phyloP scores from a whole-genome alignment of 2,329 filamentous ascomycete species.

The Cadophora sp. region DNA sequence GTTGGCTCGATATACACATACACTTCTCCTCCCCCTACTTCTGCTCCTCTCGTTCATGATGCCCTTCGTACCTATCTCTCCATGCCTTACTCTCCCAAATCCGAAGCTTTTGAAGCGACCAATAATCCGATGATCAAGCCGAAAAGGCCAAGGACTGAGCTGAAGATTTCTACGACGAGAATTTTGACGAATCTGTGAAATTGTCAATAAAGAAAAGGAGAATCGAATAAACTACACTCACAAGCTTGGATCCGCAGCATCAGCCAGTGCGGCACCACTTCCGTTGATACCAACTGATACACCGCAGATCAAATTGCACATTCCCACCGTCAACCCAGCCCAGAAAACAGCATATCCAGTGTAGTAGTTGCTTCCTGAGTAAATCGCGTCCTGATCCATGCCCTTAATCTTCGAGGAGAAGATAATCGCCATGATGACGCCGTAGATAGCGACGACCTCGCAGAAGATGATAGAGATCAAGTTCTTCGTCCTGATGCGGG shows the following conservation, averaged over 20 bases:
- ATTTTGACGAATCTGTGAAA: conserved; percentile 89
- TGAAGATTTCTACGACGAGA: conserved; percentile 98
- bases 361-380: conserved; percentile 84
- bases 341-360: conserved; percentile 97
- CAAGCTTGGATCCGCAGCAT: conserved; percentile 91
- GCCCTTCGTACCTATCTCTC: conserved; percentile 26
- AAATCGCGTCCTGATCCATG: conserved; percentile 68
- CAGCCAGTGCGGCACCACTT: conserved; percentile 92
- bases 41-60: conserved; percentile 11
- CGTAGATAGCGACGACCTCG: conserved; percentile 99
- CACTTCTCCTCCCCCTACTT: conserved; percentile 28
- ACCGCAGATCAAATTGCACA: conserved; percentile 96
- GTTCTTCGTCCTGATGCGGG: conserved; percentile 98
- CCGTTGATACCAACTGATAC: conserved; percentile 98
- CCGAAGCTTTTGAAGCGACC: conserved; percentile 80
- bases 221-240: conserved; percentile 55
- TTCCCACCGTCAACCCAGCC: conserved; percentile 91
- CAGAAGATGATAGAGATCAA: conserved; percentile 99
- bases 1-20: conserved; percentile 23
- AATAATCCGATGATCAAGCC: conserved; percentile 94
- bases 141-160: conserved; percentile 94
- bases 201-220: conserved; percentile 28
- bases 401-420: conserved; percentile 87
- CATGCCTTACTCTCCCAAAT: conserved; percentile 58
- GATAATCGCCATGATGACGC: conserved; percentile 99